These are phyloP conservation scores for Blastobotrys persicus DNA, from an alignment of 1,139 yeast species.

Conservation along the genomic window DNA sequence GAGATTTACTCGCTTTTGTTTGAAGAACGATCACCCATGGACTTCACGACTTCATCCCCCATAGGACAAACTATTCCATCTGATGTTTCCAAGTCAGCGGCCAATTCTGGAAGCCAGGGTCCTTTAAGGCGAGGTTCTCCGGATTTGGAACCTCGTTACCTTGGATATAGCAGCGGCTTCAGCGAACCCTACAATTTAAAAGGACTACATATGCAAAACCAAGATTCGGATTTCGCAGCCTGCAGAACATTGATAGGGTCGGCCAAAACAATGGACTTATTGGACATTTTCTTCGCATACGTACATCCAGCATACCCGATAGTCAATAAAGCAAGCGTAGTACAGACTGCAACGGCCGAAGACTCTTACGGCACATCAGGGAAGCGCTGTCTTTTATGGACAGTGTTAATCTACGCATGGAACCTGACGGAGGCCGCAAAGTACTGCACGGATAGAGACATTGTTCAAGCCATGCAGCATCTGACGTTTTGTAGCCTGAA, in stretches of 20 bases:
- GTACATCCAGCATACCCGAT: constrained; percentile 6
- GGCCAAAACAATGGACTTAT: constrained; percentile 2
- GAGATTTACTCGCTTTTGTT: neutral
- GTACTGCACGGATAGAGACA: neutral
- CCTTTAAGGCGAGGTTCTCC: constrained; percentile 1
- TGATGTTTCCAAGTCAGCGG: too few species aligned
- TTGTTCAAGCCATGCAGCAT: constrained; percentile 7
- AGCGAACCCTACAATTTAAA: neutral
- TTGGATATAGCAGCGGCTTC: constrained; percentile 4
- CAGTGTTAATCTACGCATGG: constrained; percentile 3
- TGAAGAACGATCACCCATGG: neutral
- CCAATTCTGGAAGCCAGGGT: too few species aligned
- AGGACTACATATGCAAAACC: neutral
- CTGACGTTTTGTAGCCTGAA: constrained; percentile 1
- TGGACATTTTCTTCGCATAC: constrained; percentile 10
- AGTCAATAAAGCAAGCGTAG: neutral
- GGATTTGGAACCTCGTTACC: constrained; percentile 1
- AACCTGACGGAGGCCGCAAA: constrained; percentile 2
- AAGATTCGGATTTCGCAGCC: constrained; percentile 1
- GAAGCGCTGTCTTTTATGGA: constrained; percentile 7
- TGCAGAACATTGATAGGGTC: neutral
- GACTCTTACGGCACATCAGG: neutral
- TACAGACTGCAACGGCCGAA: constrained; percentile 10
- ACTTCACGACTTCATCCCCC: neutral
- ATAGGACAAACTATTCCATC: neutral